These are phyloP conservation scores for Trichosporon sp. DNA, from an alignment of 1,284 basidiomycete species.

Conservation along the genomic window DNA sequence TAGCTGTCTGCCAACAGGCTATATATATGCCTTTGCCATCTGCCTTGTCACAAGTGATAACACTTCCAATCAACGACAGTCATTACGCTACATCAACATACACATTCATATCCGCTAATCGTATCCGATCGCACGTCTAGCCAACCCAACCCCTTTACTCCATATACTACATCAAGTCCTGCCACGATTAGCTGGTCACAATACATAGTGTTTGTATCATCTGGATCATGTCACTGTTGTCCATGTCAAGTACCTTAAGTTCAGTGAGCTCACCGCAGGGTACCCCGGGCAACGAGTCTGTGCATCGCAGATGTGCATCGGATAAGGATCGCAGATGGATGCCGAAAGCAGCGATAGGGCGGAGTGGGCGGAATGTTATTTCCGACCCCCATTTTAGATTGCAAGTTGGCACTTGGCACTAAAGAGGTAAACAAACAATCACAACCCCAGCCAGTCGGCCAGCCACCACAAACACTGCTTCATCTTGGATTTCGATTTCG, in stretches of 20 bases:
- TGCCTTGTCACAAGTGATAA: background rate
- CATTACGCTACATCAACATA: background rate
- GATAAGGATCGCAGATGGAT: too few relatives aligned
- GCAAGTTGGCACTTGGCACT: background rate
- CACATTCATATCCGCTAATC: background rate
- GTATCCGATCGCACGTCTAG: background rate
- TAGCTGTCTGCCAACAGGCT: background rate
- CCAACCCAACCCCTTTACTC: background rate
- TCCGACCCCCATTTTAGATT: background rate
- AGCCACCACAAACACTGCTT: background rate
- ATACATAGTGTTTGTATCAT: constrained; percentile 4
- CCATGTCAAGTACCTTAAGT: background rate
- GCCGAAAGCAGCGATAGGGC: background rate
- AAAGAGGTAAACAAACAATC: constrained; percentile 1
- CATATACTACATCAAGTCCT: background rate
- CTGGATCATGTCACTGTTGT: constrained; percentile 3
- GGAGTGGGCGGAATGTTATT: background rate
- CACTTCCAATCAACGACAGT: background rate
- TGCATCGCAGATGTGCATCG: background rate
- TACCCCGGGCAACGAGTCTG: background rate
- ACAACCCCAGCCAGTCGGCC: background rate
- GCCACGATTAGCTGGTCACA: constrained; percentile 1
- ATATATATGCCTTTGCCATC: background rate
- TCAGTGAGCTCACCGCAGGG: background rate
- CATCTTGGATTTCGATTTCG: background rate